Conservation (phyloP, 1,284 basidiomycete species). For the Tremellales sp. region DNA sequence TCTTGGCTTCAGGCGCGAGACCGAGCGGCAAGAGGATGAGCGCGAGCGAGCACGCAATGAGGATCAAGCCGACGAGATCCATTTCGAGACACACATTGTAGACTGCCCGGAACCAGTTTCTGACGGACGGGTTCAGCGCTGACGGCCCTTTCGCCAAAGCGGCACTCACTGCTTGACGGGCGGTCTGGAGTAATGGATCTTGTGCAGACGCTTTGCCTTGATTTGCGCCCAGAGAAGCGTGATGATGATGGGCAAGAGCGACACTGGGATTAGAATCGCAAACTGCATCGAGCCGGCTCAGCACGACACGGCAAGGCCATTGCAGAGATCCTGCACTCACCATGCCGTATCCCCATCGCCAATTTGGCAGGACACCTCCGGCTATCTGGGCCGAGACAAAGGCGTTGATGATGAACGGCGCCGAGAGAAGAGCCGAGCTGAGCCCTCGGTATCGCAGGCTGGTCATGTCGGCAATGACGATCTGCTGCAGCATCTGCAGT, state of each 20-base stretch:
- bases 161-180: constrained; percentile 4
- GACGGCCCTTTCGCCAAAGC: background rate
- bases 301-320: background rate
- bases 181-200: constrained; percentile 40
- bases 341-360: constrained; percentile 68
- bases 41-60: constrained; percentile 60
- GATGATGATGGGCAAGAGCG: constrained; percentile 52
- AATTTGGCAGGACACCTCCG: constrained; percentile 54
- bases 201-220: constrained; percentile 57
- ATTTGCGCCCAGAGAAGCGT: constrained; percentile 68
- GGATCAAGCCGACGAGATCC: constrained; percentile 59
- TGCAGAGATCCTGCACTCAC: constrained; percentile 7
- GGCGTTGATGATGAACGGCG: constrained; percentile 64
- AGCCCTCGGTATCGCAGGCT: constrained; percentile 66
- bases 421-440: constrained; percentile 59
- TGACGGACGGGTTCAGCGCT: constrained; percentile 4
- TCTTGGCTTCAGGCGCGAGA: constrained; percentile 51
- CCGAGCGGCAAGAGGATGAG: constrained; percentile 67
- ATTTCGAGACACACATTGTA: constrained; percentile 29
- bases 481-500: constrained; percentile 67
- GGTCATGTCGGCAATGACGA: constrained; percentile 75
- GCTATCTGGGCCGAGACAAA: constrained; percentile 63
- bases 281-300: constrained; percentile 26
- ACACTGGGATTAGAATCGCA: constrained; percentile 45
- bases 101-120: constrained; percentile 11